Percentiles rank a stretch among this genome's conserved stretches.
These are phyloP conservation scores for Pyrenula aspistea DNA, from an alignment of 495 filamentous ascomycete species.

Conservation along the genomic window DNA sequence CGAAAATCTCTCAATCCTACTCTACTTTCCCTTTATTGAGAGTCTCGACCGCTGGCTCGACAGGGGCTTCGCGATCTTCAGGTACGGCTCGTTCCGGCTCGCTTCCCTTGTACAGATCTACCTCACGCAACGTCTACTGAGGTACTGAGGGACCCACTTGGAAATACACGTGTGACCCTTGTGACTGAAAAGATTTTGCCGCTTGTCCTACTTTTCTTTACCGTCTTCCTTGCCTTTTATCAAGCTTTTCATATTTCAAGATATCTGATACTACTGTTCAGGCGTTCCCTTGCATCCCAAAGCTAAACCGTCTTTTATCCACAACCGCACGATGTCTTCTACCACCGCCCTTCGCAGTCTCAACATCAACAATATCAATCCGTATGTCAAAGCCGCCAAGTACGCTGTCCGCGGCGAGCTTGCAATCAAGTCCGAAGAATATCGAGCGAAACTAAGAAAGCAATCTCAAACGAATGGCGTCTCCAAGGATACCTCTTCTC, in stretches of 20 bases:
- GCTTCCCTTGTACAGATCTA: neutral
- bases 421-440: conserved; percentile 79
- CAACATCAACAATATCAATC: conserved; percentile 84
- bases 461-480: conserved; percentile 11
- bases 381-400: conserved; percentile 67
- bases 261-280: neutral
- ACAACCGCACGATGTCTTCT: conserved; percentile 43
- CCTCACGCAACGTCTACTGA: neutral
- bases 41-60: neutral
- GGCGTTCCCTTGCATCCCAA: neutral
- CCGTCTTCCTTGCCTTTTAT: neutral
- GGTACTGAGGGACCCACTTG: neutral
- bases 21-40: neutral
- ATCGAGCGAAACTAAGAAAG: conserved; percentile 55
- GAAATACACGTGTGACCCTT: neutral
- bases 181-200: neutral
- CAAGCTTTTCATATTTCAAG: neutral
- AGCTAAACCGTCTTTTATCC: neutral
- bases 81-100: neutral
- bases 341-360: conserved; percentile 45
- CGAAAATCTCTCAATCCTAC: neutral
- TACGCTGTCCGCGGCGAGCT: conserved; percentile 97
- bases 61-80: neutral
- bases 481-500: conserved; percentile 23
- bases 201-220: neutral